phyloP scores from a whole-genome alignment of 2,329 filamentous ascomycete species.

The Ramularia endophylla region DNA sequence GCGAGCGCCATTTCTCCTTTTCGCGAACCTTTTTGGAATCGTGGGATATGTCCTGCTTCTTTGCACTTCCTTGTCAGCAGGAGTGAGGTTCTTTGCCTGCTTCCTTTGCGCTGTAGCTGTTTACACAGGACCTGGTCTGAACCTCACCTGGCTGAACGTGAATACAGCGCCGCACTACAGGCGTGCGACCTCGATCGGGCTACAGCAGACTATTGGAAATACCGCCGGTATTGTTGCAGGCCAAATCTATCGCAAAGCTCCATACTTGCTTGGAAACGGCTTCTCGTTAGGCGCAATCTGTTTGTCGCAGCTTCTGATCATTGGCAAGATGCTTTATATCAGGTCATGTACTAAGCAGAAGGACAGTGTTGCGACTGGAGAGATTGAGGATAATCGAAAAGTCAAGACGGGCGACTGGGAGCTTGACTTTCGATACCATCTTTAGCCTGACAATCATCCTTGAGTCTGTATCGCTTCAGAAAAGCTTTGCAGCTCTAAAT shows the following conservation, averaged over 20 bases:
- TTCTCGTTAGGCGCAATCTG: too few relatives aligned
- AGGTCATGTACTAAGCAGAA: too few relatives aligned
- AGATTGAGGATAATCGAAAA: too few relatives aligned
- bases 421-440: too few relatives aligned
- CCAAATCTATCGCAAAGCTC: conserved; percentile 7
- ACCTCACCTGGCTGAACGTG: conserved; percentile 43
- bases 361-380: too few relatives aligned
- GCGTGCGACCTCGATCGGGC: conserved; percentile 61
- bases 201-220: conserved; percentile 67
- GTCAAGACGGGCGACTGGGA: too few relatives aligned
- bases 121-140: conserved; percentile 3
- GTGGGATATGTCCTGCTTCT: conserved; percentile 9
- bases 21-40: conserved; percentile 4
- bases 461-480: too few relatives aligned
- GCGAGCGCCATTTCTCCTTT: conserved; percentile 10
- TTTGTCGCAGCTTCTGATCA: too few relatives aligned
- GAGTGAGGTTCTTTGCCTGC: conserved; percentile 5
- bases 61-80: conserved; percentile 3
- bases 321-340: too few relatives aligned
- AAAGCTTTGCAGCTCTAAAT: too few relatives aligned
- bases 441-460: too few relatives aligned
- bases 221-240: conserved; percentile 66
- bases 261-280: too few relatives aligned
- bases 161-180: conserved; percentile 71
- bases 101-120: conserved; percentile 1